Percentiles rank a stretch among this genome's conserved stretches.
phyloP scores from a whole-genome alignment of 306 rosid species.

The Cucumis melo region DNA sequence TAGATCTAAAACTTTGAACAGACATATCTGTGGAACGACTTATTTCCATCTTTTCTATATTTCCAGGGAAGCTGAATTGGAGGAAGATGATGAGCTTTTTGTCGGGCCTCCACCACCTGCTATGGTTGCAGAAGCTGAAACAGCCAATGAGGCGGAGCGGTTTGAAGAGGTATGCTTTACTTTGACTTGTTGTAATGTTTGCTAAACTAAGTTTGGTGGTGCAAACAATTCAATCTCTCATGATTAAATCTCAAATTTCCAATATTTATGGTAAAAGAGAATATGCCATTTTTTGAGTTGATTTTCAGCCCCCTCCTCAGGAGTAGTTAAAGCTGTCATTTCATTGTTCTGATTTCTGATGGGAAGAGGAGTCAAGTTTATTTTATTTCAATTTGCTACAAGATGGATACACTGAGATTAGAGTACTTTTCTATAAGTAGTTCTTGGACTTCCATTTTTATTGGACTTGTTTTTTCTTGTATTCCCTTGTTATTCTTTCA shows the following conservation, averaged over 20 bases:
- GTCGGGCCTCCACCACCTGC: slow-evolving; percentile 92
- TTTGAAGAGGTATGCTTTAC: slow-evolving; percentile 67
- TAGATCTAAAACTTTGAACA: not conserved
- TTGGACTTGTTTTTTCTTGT: no score
- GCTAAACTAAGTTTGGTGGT: not conserved
- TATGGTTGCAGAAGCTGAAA: slow-evolving; percentile 69
- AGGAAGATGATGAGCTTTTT: slow-evolving; percentile 47
- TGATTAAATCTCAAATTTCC: not conserved
- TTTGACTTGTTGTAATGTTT: not conserved
- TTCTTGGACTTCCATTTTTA: no score
- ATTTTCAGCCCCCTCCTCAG: not conserved
- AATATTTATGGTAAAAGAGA: not conserved
- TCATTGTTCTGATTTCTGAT: not conserved
- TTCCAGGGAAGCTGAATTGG: slow-evolving; percentile 61
- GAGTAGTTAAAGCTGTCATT: not conserved
- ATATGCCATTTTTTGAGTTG: not conserved
- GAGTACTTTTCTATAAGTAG: no score
- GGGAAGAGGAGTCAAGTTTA: not conserved
- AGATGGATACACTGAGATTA: not conserved
- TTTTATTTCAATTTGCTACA: not conserved
- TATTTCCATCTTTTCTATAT: slow-evolving; percentile 8
- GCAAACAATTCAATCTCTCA: not conserved
- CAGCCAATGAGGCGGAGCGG: slow-evolving; percentile 88
- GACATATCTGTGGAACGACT: not conserved
- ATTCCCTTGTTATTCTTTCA: no score